Evolutionary conservation across 2,329 filamentous ascomycete species (phyloP).

Genomic region (Exophiala sp.): DNA sequence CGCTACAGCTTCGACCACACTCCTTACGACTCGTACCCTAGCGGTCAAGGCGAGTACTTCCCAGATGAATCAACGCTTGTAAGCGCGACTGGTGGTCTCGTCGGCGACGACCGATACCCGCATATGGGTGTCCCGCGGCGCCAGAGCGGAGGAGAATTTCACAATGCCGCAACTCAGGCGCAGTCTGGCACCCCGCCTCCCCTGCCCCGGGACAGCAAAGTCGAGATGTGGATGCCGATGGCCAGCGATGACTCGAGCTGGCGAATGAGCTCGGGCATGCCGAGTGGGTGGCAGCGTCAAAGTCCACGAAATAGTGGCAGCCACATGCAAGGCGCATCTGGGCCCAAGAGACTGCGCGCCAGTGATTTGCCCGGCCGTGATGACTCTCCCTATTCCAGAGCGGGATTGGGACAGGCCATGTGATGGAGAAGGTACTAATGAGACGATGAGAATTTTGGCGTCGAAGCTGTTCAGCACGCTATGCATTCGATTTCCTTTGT

Average conservation of each 20-base stretch:
- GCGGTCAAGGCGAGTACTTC: not conserved
- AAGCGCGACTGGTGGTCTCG: conserved; percentile 1
- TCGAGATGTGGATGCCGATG: not conserved
- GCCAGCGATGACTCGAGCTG: conserved; percentile 14
- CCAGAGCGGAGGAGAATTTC: conserved; percentile 10
- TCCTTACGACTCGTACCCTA: conserved; percentile 1
- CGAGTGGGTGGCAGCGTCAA: conserved; percentile 21
- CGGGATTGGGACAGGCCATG: conserved; percentile 2
- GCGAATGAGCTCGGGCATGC: conserved; percentile 21
- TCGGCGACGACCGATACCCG: conserved; percentile 21
- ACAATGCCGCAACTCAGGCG: not conserved
- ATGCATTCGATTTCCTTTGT: no score
- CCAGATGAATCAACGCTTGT: no score
- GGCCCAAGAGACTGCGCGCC: conserved; percentile 5
- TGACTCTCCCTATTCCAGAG: not conserved
- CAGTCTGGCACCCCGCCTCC: not conserved
- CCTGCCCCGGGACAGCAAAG: not conserved
- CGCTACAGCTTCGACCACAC: conserved; percentile 1
- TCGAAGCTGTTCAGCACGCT: no score
- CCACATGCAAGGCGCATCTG: not conserved
- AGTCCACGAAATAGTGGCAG: conserved; percentile 9
- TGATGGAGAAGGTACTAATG: not conserved
- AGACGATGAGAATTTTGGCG: no score
- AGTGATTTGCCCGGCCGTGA: conserved; percentile 5
- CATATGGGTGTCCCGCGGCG: conserved; percentile 14